These are phyloP conservation scores for Backusella circina DNA, from an alignment of 192 early-diverging fungal species.

Conservation along the genomic window DNA sequence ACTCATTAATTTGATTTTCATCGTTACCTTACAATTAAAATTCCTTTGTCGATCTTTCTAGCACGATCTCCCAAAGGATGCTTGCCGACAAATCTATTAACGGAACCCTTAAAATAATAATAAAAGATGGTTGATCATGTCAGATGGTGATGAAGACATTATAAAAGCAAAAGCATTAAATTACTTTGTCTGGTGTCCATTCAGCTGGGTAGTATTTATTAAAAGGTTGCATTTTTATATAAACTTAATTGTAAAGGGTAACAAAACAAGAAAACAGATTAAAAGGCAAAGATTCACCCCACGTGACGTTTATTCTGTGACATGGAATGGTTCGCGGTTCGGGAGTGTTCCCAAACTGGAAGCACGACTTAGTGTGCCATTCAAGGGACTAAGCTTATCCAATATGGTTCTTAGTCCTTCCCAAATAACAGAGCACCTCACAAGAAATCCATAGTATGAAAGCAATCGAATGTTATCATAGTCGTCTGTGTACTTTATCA, in stretches of 20 bases:
- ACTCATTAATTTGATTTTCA: neutral
- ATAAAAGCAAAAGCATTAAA: neutral
- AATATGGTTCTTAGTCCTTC: neutral
- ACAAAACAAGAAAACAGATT: neutral
- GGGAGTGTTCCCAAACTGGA: neutral
- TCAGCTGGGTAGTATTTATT: conserved; percentile 89
- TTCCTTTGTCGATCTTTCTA: conserved; percentile 84
- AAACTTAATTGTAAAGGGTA: neutral
- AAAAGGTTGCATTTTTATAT: conserved; percentile 45
- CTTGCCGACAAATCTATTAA: conserved; percentile 83
- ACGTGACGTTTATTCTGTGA: neutral
- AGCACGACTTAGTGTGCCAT: neutral
- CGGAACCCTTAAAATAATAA: conserved; percentile 57
- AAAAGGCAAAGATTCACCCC: neutral
- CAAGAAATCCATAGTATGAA: conserved; percentile 10
- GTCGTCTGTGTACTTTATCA: neutral
- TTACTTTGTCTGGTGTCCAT: conserved; percentile 86
- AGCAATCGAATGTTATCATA: neutral
- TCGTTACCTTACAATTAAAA: conserved; percentile 72
- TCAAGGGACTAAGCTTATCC: conserved; percentile 5
- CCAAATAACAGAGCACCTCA: conserved; percentile 14
- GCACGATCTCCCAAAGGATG: conserved; percentile 87
- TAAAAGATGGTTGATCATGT: too few species aligned
- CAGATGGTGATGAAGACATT: neutral
- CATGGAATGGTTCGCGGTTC: neutral